A percentile compares a stretch with the other conserved stretches of the same genome.
These are phyloP conservation scores for Andrographis paniculata DNA, from an alignment of 305 asterid species.

Conservation along the genomic window DNA sequence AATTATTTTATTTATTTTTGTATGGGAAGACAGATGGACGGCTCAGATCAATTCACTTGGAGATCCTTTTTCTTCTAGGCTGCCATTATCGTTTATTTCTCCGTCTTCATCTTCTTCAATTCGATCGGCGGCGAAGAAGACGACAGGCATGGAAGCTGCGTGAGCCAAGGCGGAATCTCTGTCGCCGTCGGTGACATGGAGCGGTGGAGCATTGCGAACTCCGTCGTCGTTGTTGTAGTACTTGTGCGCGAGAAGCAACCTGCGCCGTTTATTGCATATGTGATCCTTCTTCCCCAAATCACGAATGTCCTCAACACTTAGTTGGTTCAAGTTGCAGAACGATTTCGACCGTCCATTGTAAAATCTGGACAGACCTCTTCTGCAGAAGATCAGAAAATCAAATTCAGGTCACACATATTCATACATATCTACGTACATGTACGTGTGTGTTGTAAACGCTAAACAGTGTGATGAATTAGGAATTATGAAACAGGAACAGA, in stretches of 20 bases:
- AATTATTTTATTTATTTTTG: too few relatives aligned
- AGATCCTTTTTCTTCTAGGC: neutral
- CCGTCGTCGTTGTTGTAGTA: neutral
- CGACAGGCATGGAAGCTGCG: neutral
- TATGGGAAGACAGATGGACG: too few relatives aligned
- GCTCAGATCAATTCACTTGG: too few relatives aligned
- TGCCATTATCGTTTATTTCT: too few relatives aligned
- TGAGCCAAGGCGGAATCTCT: neutral
- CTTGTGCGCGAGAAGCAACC: conserved; percentile 7
- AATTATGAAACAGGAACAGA: neutral
- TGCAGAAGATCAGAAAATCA: neutral
- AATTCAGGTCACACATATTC: neutral
- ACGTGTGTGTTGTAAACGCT: neutral
- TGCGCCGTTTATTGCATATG: conserved; percentile 8
- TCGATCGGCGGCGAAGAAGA: neutral
- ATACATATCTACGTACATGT: too few relatives aligned
- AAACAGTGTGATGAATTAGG: neutral
- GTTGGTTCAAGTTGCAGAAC: neutral
- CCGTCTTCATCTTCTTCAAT: neutral
- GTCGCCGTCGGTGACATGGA: neutral
- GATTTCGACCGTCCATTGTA: conserved; percentile 13
- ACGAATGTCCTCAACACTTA: neutral
- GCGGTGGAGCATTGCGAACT: too few relatives aligned
- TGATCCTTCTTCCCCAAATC: conserved; percentile 6
- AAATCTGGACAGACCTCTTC: conserved; percentile 12